Evolutionary conservation across 768 basidiomycete genomes (phyloP).

Genomic region (Kwoniella sp.): DNA sequence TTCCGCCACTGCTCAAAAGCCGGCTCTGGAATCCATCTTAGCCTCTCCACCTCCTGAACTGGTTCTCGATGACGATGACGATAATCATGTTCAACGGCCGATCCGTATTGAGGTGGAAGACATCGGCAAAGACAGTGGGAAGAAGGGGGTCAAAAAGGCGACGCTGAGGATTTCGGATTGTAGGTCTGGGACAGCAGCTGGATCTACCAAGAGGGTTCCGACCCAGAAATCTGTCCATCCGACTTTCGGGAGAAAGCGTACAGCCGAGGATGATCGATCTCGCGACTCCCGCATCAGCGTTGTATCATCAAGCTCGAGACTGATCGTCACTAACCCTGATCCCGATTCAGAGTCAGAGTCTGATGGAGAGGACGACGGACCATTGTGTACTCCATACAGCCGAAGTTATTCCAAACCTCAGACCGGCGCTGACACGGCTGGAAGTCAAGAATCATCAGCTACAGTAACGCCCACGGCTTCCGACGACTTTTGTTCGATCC

Average conservation of each 20-base stretch:
- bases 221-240: conserved; percentile 17
- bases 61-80: background rate
- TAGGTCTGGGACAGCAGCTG: conserved; percentile 4
- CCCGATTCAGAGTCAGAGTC: too few species aligned
- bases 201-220: conserved; percentile 8
- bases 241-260: background rate
- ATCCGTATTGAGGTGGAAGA: background rate
- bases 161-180: background rate
- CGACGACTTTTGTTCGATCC: background rate
- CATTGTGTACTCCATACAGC: background rate
- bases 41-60: background rate
- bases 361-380: background rate
- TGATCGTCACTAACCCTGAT: background rate
- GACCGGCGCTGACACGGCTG: too few species aligned
- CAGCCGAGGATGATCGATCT: background rate
- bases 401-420: background rate
- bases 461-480: background rate
- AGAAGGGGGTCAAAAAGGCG: background rate
- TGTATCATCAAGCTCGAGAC: background rate
- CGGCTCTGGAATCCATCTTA: background rate
- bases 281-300: too few species aligned
- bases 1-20: background rate
- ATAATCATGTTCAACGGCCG: background rate
- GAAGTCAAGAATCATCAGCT: too few species aligned
- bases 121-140: background rate